phyloP scores from a whole-genome alignment of 306 rosid genomes.

The Neltuma alba region DNA sequence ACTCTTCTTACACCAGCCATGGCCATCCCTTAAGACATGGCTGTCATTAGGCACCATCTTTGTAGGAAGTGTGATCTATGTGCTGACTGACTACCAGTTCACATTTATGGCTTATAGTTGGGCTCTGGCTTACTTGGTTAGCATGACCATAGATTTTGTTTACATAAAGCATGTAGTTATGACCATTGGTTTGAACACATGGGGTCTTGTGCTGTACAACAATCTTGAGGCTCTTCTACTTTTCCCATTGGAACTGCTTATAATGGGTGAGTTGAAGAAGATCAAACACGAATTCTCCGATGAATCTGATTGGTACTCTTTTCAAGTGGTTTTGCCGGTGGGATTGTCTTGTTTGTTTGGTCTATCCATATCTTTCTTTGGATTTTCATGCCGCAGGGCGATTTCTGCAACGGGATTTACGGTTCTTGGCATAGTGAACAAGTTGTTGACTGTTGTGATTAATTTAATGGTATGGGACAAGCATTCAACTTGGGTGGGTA shows the following conservation, averaged over 20 bases:
- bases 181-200: slow-evolving; percentile 79
- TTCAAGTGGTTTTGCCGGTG: slow-evolving; percentile 67
- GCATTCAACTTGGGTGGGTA: slow-evolving; percentile 80
- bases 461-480: slow-evolving; percentile 82
- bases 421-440: slow-evolving; percentile 90
- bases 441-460: slow-evolving; percentile 75
- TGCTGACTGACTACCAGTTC: slow-evolving; percentile 77
- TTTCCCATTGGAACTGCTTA: slow-evolving; percentile 75
- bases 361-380: slow-evolving; percentile 79
- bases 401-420: slow-evolving; percentile 85
- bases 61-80: slow-evolving; percentile 74
- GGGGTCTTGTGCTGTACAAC: slow-evolving; percentile 88
- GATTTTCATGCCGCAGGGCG: slow-evolving; percentile 85
- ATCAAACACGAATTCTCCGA: slow-evolving; percentile 70
- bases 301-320: slow-evolving; percentile 74
- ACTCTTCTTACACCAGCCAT: slow-evolving; percentile 73
- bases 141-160: slow-evolving; percentile 85
- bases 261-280: slow-evolving; percentile 83
- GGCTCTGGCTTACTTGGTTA: slow-evolving; percentile 80
- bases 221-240: slow-evolving; percentile 82
- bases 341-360: slow-evolving; percentile 79
- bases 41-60: slow-evolving; percentile 70
- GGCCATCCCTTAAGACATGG: slow-evolving; percentile 78
- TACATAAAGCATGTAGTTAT: slow-evolving; percentile 86
- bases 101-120: slow-evolving; percentile 76